Evolutionary conservation across 345 rosid species (phyloP), one percentile per base, ranked within the genome.

Genomic region (Gossypium turneri): DNA sequence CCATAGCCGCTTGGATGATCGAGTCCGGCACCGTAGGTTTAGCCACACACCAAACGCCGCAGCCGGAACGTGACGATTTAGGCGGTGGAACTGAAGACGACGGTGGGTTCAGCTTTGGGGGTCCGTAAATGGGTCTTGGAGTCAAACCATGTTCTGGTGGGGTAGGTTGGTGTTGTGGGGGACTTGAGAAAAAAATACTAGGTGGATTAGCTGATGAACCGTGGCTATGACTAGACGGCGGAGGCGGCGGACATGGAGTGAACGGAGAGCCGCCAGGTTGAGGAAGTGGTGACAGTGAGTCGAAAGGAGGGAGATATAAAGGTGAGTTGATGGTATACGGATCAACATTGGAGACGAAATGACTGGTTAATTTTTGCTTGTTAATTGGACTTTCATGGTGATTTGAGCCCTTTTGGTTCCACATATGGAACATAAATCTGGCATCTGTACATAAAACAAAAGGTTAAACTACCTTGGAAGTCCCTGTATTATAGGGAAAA

Each of bases 21-120:
- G 80, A 8, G 29, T 82, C 84, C 0, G 85, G 83, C 61, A 84
- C 87, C 0, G 84, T 48, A 0, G 83, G 87, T 76, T 84, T 86
- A 2, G 86, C 86, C 27, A 86, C 87, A 44, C 89, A 86, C 89
- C 89, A 86, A 3, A 68, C 38, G 4, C 41, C 41, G 41, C 50
- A 55, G 0, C 58, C 74, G 25, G 12, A 55, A n/a, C 27, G 55
- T 2, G 84, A 74, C 53, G 41, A 24, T 53, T 52, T 78, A 9
- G 53, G 78, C 0, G 76, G 85, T 3, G 84, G n/a, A 59, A 34
- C 41, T 34, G 7, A 34, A 38, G 83, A 0, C 78, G 64, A 4
- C 7, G 82, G 80, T 1, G 56, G 48, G 34, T 43, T 52, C 27
- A 22, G 22, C 27, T 22, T 2, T 10, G 64, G 64, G 0, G 79